A percentile compares a stretch with the other conserved stretches of the same genome.
phyloP scores from a whole-genome alignment of 805 yeast genomes.

The Saturnispora sekii region DNA sequence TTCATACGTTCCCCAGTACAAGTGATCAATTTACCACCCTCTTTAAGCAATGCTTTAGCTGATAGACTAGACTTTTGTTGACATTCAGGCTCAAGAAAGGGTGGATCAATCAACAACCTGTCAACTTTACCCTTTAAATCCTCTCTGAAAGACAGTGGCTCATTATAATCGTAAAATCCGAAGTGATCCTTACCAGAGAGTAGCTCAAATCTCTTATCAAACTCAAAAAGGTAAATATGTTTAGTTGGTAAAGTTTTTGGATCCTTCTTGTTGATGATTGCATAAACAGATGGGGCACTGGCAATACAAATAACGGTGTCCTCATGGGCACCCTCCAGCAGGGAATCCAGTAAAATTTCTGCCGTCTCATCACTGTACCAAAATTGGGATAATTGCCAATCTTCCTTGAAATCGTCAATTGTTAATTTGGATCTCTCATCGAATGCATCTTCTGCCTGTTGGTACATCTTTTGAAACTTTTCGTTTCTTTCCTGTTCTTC shows the following conservation, averaged over 20 bases:
- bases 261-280: conserved; percentile 57
- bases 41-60: conserved; percentile 47
- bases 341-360: conserved; percentile 51
- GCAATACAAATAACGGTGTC: conserved; percentile 66
- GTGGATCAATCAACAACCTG: conserved; percentile 76
- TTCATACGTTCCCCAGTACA: conserved; percentile 90
- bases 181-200: conserved; percentile 62
- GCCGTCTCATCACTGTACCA: conserved; percentile 82
- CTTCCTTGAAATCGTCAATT: conserved; percentile 76
- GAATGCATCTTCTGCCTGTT: conserved; percentile 48
- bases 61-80: conserved; percentile 61
- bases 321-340: conserved; percentile 67
- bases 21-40: conserved; percentile 45
- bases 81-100: conserved; percentile 74
- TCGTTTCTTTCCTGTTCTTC: conserved; percentile 53
- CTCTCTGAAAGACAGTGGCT: conserved; percentile 53
- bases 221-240: conserved; percentile 69
- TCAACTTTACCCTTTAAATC: conserved; percentile 54
- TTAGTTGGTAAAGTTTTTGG: conserved; percentile 47
- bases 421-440: conserved; percentile 24
- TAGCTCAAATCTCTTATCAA: conserved; percentile 64
- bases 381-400: conserved; percentile 91
- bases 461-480: conserved; percentile 44
- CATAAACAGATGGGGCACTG: conserved; percentile 88
- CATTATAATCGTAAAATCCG: conserved; percentile 64